Conservation (phyloP, 768 basidiomycete genomes). For the Lanmaoa pseudosensibilis region DNA sequence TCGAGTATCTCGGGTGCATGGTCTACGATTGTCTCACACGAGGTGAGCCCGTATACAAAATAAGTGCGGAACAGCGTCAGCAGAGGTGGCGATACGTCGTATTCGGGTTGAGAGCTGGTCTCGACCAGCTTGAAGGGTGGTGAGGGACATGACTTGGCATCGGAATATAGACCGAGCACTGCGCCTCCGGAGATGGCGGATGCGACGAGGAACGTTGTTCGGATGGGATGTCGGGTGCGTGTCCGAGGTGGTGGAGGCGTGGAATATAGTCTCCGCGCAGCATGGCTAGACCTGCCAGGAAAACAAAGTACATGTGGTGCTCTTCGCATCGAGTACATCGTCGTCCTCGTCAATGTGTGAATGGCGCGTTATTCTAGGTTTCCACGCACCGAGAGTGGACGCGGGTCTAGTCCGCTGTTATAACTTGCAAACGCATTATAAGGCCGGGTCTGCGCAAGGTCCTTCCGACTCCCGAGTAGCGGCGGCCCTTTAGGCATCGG, state of each 20-base stretch:
- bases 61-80: conserved; percentile 65
- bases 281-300: neutral
- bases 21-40: conserved; percentile 75
- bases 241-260: neutral
- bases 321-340: conserved; percentile 18
- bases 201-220: conserved; percentile 17
- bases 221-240: conserved; percentile 3
- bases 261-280: conserved; percentile 8
- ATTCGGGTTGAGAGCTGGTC: neutral
- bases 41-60: conserved; percentile 78
- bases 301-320: neutral
- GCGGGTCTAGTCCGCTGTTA: neutral
- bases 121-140: conserved; percentile 18
- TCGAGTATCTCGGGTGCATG: conserved; percentile 66
- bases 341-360: neutral
- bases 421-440: neutral
- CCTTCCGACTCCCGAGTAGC: conserved; percentile 10
- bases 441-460: neutral
- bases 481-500: neutral
- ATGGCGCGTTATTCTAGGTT: neutral
- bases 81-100: conserved; percentile 26
- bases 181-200: conserved; percentile 20
- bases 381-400: neutral
- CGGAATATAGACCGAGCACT: conserved; percentile 22
- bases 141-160: conserved; percentile 27